These are phyloP conservation scores for Tulasnella sp. DNA, from an alignment of 768 basidiomycete species.

Conservation along the genomic window DNA sequence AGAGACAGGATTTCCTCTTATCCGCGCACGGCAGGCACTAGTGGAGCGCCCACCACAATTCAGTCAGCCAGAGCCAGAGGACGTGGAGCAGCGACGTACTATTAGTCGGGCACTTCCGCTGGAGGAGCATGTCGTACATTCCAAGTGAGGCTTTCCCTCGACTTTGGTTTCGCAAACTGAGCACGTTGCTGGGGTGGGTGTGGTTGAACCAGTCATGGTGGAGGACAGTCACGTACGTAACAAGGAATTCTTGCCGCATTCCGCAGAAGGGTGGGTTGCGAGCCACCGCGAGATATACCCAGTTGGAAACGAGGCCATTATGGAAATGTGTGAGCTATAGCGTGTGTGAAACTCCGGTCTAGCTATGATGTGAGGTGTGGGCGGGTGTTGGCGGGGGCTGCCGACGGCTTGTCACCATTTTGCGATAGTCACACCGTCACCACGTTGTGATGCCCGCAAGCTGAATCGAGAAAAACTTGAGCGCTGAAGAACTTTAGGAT, in stretches of 20 bases:
- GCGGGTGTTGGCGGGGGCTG: background rate
- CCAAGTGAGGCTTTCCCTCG: background rate
- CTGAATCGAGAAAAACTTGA: background rate
- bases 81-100: background rate
- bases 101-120: background rate
- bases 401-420: background rate
- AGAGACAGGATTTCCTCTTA: background rate
- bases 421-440: background rate
- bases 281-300: background rate
- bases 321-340: too few relatives aligned
- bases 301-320: background rate
- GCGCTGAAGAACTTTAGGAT: background rate
- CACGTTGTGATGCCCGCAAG: background rate
- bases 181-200: background rate
- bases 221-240: conserved; percentile 2
- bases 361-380: background rate
- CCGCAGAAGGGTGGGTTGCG: background rate
- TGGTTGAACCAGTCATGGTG: conserved; percentile 12
- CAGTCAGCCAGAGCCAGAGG: background rate
- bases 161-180: conserved; percentile 8
- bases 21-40: background rate
- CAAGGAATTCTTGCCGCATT: background rate
- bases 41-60: background rate
- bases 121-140: background rate
- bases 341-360: background rate